These are phyloP conservation scores for Elongisporangium undulatum DNA, from an alignment of 352 stramenopile genomes.

Conservation along the genomic window DNA sequence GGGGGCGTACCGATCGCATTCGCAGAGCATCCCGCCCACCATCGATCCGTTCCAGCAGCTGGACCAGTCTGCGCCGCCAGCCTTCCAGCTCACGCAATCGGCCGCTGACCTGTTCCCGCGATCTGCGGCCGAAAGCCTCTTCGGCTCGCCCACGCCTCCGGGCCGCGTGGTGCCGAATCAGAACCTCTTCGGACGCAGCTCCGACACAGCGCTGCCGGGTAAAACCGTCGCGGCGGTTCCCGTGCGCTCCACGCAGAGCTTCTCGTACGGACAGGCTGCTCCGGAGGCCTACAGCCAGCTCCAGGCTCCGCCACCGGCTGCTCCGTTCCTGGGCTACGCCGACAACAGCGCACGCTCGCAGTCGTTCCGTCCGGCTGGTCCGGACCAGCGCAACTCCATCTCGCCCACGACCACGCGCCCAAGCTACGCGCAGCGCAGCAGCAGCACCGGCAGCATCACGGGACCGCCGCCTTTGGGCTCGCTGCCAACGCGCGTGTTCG, in stretches of 20 bases:
- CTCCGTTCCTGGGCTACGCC: conserved; percentile 64
- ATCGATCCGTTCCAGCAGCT: conserved; percentile 24
- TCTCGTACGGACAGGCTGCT: conserved; percentile 32
- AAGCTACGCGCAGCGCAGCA: conserved; percentile 7
- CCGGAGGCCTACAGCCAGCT: conserved; percentile 15
- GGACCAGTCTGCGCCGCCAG: conserved; percentile 8
- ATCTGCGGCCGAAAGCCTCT: conserved; percentile 28
- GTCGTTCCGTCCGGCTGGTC: conserved; percentile 24
- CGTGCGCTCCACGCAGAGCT: conserved; percentile 35
- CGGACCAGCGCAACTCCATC: conserved; percentile 12
- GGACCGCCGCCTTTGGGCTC: conserved; percentile 3
- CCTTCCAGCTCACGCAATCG: neutral
- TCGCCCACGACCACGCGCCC: conserved; percentile 9
- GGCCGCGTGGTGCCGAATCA: conserved; percentile 20
- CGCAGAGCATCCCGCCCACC: conserved; percentile 17
- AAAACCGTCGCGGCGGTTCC: conserved; percentile 11
- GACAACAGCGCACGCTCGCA: conserved; percentile 34
- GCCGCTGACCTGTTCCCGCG: conserved; percentile 17
- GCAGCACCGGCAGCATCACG: conserved; percentile 11
- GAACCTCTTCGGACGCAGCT: conserved; percentile 34
- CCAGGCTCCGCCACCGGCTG: conserved; percentile 51
- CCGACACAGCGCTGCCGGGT: conserved; percentile 10
- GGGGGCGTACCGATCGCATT: conserved; percentile 14
- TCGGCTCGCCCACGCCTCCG: conserved; percentile 25
- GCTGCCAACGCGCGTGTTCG: conserved; percentile 11